Evolutionary conservation across 2,329 filamentous ascomycete genomes (phyloP), one percentile per base, ranked within the genome.

Genomic region (Hymenoscyphus scutula): DNA sequence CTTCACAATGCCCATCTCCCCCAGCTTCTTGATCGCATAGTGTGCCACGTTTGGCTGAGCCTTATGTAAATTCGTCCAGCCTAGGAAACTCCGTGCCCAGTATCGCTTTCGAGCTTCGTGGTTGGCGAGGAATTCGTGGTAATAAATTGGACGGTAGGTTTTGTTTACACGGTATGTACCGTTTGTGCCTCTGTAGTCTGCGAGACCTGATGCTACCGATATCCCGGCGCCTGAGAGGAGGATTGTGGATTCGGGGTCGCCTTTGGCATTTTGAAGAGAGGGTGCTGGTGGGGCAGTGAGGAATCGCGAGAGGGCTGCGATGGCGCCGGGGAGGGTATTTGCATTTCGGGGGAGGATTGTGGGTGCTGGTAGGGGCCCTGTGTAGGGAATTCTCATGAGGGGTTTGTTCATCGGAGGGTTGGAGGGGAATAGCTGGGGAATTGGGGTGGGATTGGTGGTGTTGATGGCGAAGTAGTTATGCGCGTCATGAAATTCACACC

Each of bases 131-230:
- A 98, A 99, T 75, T 99, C 95, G 75, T 92, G 87, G 76, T 90
- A 93, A 78, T 96, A 99, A 68, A 97, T 96, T 34, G 94, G 95
- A 1, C 90, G 86, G 74, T 96, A 97, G 15, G 85, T 86, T 78
- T 90, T 92, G 78, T 98, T 98, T 72, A 95, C 83, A 53, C 92
- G 89, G 74, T 99, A 99, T 8, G 94, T 98, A 65, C 95, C 95
- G 68, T 93, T 90, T 58, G 85, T 82, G 23, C 95, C 95, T 61
- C 95, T 83, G 76, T 99, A 99, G 77, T 99, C 95, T 32, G 94
- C 90, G 34, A 99, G 82, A 0, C 95, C 95, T 11, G 92, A 97
- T 3, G 93, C 91, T 8, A 98, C 94, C 1, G 92, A 97, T 58
- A 99, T 90, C 2, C 95, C 95, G 2, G 95, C 95, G 11, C 95